Evolutionary conservation across 2,329 filamentous ascomycete species (phyloP).

Genomic region (Aspergillus sp.): DNA sequence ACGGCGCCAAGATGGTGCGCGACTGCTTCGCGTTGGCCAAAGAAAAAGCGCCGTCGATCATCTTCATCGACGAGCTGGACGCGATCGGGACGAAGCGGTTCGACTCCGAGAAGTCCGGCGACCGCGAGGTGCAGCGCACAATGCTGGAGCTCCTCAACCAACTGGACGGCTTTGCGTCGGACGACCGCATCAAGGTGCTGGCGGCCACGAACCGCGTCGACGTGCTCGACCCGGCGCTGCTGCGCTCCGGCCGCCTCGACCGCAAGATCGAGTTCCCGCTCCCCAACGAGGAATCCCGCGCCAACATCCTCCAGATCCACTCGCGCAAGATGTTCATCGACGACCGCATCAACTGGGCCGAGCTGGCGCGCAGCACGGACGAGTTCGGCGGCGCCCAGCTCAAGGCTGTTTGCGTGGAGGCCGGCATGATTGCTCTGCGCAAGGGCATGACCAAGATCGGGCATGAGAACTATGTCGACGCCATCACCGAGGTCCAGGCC

Average conservation of each 20-base stretch:
- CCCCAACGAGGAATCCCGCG: constrained; percentile 93
- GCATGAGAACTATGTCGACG: constrained; percentile 98
- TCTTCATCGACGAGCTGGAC: constrained; percentile 98
- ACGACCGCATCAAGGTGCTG: constrained; percentile 92
- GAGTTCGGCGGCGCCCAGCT: constrained; percentile 97
- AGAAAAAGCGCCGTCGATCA: constrained; percentile 97
- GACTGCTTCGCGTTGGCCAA: constrained; percentile 97
- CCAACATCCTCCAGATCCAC: constrained; percentile 95
- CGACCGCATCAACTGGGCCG: constrained; percentile 86
- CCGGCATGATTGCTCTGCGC: constrained; percentile 95
- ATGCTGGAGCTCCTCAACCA: constrained; percentile 99
- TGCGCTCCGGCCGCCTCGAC: constrained; percentile 86
- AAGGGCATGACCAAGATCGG: constrained; percentile 93
- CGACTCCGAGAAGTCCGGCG: constrained; percentile 95
- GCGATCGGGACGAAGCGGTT: constrained; percentile 98
- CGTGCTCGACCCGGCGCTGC: constrained; percentile 80
- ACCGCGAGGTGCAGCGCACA: constrained; percentile 94
- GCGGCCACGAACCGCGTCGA: constrained; percentile 92
- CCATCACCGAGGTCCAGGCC: constrained; percentile 78
- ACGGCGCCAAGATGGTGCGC: constrained; percentile 92
- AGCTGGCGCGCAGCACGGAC: constrained; percentile 90
- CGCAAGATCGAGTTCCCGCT: constrained; percentile 97
- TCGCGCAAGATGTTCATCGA: constrained; percentile 97
- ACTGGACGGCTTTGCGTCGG: constrained; percentile 92
- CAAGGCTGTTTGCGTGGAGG: constrained; percentile 97